A percentile compares a stretch with the other conserved stretches of the same genome.
Evolutionary conservation across 2,329 filamentous ascomycete genomes (phyloP).

Genomic region (Talaromyces sp.): DNA sequence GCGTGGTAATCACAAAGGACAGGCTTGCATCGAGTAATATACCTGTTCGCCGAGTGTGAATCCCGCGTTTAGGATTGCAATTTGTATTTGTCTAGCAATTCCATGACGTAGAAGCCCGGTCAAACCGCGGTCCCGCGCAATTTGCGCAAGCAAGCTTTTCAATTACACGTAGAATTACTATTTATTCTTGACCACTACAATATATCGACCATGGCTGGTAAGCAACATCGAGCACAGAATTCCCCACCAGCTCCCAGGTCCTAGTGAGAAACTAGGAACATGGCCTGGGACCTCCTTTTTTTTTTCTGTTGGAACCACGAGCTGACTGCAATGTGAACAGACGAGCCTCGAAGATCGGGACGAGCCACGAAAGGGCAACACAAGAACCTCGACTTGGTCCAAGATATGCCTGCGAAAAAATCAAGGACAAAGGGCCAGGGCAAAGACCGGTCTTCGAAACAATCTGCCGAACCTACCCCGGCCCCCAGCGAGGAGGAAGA

Average conservation of each 20-base stretch:
- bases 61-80: constrained; percentile 23
- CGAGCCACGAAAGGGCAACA: constrained; percentile 96
- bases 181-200: constrained; percentile 15
- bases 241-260: constrained; percentile 13
- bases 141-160: constrained; percentile 1
- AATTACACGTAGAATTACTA: constrained; percentile 31
- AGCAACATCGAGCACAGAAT: constrained; percentile 48
- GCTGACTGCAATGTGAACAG: constrained; percentile 41
- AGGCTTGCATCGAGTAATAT: constrained; percentile 28
- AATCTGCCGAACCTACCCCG: constrained; percentile 42
- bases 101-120: constrained; percentile 36
- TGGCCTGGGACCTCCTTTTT: neutral
- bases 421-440: constrained; percentile 43
- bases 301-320: constrained; percentile 14
- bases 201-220: constrained; percentile 55
- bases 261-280: neutral
- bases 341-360: constrained; percentile 88
- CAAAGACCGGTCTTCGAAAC: constrained; percentile 42
- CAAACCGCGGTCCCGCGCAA: constrained; percentile 19
- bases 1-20: constrained; percentile 14
- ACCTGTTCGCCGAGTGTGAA: constrained; percentile 2
- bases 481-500: constrained; percentile 47
- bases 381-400: constrained; percentile 71
- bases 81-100: constrained; percentile 37
- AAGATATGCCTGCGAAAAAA: constrained; percentile 53